Evolutionary conservation across 2,329 filamentous ascomycete species (phyloP), one percentile per base, ranked within the genome.

Genomic region (Neopestalotiopsis rosae): DNA sequence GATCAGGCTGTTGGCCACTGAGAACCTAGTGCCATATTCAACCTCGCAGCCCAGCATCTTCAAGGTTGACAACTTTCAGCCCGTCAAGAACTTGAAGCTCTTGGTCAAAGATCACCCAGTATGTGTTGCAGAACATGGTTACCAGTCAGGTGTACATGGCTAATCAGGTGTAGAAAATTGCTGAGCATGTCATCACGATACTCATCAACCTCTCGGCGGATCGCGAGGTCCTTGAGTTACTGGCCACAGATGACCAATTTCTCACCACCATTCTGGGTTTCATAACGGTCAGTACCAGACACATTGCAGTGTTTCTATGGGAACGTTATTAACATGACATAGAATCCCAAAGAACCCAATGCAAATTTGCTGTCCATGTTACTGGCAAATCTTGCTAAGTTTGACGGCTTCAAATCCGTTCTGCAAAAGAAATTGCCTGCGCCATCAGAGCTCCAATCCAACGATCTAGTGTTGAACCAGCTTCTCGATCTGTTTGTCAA

Each of bases 401-500:
- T 88, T 70, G 90, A 95, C 73, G 86, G 86, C 5, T 81, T 97
- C 68, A 91, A 92, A 72, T 86, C 87, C 58, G 84, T 98, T 4
- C 81, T 95, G 12, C 84, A 86, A 4, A 84, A 92, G 67, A 92
- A 91, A 76, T 91, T 94, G 71, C 83, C 87, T 6, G 80, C 91
- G 0, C 92, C 94, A 2, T 88, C 90, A 67, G 85, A 86, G n/a
- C 87, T 97, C 6, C 90, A 89, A 5, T 92, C 89, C 1, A 93
- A 94, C 56, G 87, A 91, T 45, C 86, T 89, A 69, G 91, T 94
- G 4, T 89, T 98, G 75, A 94, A 98, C 79, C 96, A 98, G 81
- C 85, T 99, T 38, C 90, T 99, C 79, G 96, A 98, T 79, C 91
- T 97, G 74, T 99, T 99, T 78, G 96, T 98, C 78, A 97, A 96